A percentile compares a stretch with the other conserved stretches of the same genome.
phyloP scores from a whole-genome alignment of 805 yeast species.

The Kuraishia hungarica region DNA sequence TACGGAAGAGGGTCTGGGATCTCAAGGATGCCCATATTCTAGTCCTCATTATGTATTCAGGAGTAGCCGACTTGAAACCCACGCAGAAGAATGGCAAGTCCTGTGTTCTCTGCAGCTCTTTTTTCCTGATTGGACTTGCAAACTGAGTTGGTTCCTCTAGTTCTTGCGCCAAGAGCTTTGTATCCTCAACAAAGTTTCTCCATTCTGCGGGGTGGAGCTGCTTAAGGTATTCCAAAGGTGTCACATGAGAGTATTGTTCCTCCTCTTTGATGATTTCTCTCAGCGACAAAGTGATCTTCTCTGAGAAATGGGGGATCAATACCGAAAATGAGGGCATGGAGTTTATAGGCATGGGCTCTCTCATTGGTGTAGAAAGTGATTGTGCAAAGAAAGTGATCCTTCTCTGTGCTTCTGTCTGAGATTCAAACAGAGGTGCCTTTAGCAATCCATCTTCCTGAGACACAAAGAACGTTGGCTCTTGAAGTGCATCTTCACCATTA shows the following conservation, averaged over 20 bases:
- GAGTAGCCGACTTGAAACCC: slow-evolving; percentile 62
- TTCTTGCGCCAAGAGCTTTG: slow-evolving; percentile 45
- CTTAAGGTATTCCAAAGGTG: slow-evolving; percentile 46
- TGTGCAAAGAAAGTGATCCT: slow-evolving; percentile 87
- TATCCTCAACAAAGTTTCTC: slow-evolving; percentile 49
- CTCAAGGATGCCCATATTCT: slow-evolving; percentile 83
- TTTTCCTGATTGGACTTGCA: background rate
- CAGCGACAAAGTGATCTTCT: slow-evolving; percentile 67
- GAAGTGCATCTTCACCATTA: slow-evolving; percentile 32
- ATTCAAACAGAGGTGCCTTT: slow-evolving; percentile 41
- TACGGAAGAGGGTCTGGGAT: slow-evolving; percentile 74
- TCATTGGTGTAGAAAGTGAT: slow-evolving; percentile 78
- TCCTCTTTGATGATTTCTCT: slow-evolving; percentile 75
- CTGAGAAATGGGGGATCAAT: slow-evolving; percentile 79
- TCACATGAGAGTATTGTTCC: slow-evolving; percentile 49
- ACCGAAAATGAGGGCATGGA: slow-evolving; percentile 80
- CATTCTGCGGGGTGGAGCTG: slow-evolving; percentile 49
- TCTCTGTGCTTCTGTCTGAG: slow-evolving; percentile 71
- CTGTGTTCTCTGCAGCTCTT: slow-evolving; percentile 13
- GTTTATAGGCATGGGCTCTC: slow-evolving; percentile 56
- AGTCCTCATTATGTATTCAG: slow-evolving; percentile 59
- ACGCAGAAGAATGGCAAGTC: slow-evolving; percentile 63
- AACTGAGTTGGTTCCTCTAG: slow-evolving; percentile 5
- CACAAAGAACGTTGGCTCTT: slow-evolving; percentile 72
- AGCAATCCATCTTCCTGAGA: slow-evolving; percentile 73